A percentile compares a stretch with the other conserved stretches of the same genome.
These are phyloP conservation scores for Malassezia obtusa DNA, from an alignment of 1,284 basidiomycete species.

Conservation along the genomic window DNA sequence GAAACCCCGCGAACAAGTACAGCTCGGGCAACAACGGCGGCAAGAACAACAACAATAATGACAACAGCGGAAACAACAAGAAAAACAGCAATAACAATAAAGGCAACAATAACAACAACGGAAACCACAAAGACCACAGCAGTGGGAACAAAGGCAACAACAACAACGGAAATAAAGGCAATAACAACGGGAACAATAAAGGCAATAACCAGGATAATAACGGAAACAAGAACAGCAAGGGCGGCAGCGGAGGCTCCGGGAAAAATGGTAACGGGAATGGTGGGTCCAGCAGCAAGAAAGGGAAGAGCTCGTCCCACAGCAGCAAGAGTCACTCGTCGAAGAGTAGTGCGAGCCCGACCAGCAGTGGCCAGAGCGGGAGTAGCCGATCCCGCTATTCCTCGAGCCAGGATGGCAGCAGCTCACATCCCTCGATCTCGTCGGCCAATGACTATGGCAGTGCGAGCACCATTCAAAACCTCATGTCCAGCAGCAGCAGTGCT, in stretches of 20 bases:
- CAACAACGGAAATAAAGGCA: too few relatives aligned
- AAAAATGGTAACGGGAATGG: too few relatives aligned
- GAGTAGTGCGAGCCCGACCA: neutral
- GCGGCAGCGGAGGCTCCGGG: too few relatives aligned
- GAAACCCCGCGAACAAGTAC: neutral
- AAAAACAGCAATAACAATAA: neutral
- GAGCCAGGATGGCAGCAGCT: neutral
- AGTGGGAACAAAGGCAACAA: neutral
- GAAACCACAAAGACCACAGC: neutral
- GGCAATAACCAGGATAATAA: neutral
- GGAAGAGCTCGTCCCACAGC: neutral
- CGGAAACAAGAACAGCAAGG: neutral
- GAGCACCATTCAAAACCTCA: neutral
- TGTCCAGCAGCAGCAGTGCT: neutral
- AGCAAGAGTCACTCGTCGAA: neutral
- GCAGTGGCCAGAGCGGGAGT: neutral
- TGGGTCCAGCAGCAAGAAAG: too few relatives aligned
- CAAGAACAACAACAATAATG: neutral
- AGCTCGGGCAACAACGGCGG: neutral
- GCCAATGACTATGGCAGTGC: neutral
- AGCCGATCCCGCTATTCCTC: neutral
- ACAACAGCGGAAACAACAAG: neutral
- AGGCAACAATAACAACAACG: neutral
- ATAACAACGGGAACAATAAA: neutral
- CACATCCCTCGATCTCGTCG: neutral